These are phyloP conservation scores for Asterionellopsis glacialis DNA, from an alignment of 108 stramenopile genomes.

Conservation along the genomic window DNA sequence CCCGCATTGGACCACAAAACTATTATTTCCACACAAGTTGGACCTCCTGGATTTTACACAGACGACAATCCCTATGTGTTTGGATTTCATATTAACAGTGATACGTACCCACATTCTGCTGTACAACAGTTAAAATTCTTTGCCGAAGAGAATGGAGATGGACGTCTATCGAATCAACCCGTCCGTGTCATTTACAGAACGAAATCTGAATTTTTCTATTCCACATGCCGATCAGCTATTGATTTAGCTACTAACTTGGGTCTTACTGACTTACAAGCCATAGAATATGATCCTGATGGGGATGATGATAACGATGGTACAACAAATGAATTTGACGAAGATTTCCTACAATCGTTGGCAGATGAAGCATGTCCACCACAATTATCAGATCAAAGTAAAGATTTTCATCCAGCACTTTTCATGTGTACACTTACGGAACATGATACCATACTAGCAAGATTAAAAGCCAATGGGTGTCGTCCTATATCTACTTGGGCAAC, in stretches of 20 bases:
- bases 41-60: slow-evolving; percentile 42
- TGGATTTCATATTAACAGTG: slow-evolving; percentile 49
- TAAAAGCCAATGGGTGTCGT: slow-evolving; percentile 28
- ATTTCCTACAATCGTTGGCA: slow-evolving; percentile 27
- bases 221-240: slow-evolving; percentile 38
- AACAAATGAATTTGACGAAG: slow-evolving; percentile 24
- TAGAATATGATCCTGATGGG: slow-evolving; percentile 28
- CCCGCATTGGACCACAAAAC: slow-evolving; percentile 22
- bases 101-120: slow-evolving; percentile 31
- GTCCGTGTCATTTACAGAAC: slow-evolving; percentile 29
- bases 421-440: slow-evolving; percentile 32
- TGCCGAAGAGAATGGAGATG: neutral
- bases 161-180: slow-evolving; percentile 14
- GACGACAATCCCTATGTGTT: slow-evolving; percentile 41
- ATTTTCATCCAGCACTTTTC: slow-evolving; percentile 34
- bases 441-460: slow-evolving; percentile 25
- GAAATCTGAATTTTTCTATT: slow-evolving; percentile 39
- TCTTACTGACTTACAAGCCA: slow-evolving; percentile 15
- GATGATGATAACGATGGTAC: slow-evolving; percentile 27
- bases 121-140: slow-evolving; percentile 27
- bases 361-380: slow-evolving; percentile 25
- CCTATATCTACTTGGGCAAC: slow-evolving; percentile 36
- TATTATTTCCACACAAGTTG: slow-evolving; percentile 49
- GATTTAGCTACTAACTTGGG: slow-evolving; percentile 12
- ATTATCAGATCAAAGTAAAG: neutral